phyloP scores from a whole-genome alignment of 148 eudicot genomes.

The Bassia scoparia region DNA sequence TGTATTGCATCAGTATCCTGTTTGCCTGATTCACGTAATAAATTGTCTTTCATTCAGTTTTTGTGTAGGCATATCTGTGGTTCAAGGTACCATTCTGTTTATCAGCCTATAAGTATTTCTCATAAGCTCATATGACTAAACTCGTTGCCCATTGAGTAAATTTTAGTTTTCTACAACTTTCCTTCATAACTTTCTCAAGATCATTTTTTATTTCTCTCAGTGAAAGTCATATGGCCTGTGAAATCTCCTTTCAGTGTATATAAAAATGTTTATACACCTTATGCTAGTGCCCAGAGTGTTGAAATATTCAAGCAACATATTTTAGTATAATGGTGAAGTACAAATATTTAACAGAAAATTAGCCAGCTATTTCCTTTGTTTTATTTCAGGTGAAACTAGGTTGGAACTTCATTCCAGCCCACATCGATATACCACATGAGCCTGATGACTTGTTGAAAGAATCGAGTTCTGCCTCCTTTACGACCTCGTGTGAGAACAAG shows the following conservation, averaged over 20 bases:
- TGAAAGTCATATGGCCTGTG: not conserved
- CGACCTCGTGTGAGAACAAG: constrained; percentile 53
- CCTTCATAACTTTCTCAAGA: not conserved
- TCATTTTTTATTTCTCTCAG: not conserved
- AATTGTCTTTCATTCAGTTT: no score
- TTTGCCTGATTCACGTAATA: no score
- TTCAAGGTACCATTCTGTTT: no score
- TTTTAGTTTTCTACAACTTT: no score
- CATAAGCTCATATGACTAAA: no score
- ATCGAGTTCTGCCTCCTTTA: constrained; percentile 60
- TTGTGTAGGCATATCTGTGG: no score
- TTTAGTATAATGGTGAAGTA: not conserved
- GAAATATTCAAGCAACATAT: not conserved
- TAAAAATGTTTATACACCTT: not conserved
- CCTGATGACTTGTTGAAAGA: constrained; percentile 85
- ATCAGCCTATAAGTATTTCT: no score
- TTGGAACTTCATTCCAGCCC: constrained; percentile 65
- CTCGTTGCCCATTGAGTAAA: no score
- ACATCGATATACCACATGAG: constrained; percentile 66
- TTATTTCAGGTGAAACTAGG: constrained; percentile 64
- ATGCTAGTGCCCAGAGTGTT: no score
- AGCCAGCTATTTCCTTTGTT: not conserved
- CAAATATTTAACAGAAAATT: not conserved
- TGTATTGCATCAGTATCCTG: no score
- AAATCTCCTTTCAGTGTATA: not conserved